Percentiles rank a stretch among this genome's conserved stretches.
These are phyloP conservation scores for Vitis rotundifolia DNA, from an alignment of 164 flowering plant species.

Conservation along the genomic window DNA sequence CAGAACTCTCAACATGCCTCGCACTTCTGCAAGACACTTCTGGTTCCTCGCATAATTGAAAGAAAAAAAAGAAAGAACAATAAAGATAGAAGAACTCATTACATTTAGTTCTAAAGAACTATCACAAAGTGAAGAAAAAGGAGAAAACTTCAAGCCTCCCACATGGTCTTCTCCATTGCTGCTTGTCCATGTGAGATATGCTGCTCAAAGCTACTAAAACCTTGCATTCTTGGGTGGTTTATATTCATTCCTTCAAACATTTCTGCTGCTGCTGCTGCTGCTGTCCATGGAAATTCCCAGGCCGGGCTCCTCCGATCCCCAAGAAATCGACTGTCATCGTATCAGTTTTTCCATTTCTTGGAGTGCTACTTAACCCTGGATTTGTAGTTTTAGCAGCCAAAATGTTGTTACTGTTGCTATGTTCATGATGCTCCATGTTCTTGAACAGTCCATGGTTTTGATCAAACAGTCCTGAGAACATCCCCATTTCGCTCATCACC, in stretches of 20 bases:
- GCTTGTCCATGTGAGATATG: slow-evolving; percentile 7
- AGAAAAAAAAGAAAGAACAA: background rate
- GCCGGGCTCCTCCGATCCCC: slow-evolving; percentile 41
- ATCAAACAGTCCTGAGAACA: slow-evolving; percentile 29
- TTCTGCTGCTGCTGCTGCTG: slow-evolving; percentile 14
- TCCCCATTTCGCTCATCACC: slow-evolving; percentile 27
- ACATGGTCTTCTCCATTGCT: slow-evolving; percentile 14
- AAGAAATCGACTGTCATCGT: slow-evolving; percentile 53
- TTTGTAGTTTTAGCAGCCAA: slow-evolving; percentile 12
- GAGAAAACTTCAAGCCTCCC: slow-evolving; percentile 8
- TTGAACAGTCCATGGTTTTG: slow-evolving; percentile 29
- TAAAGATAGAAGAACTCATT: background rate
- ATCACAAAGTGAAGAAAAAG: background rate
- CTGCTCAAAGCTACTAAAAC: slow-evolving; percentile 18
- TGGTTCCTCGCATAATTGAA: background rate
- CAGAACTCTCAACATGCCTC: background rate
- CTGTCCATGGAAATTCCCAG: slow-evolving; percentile 21
- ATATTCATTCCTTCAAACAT: slow-evolving; percentile 8
- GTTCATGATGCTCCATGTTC: slow-evolving; percentile 20
- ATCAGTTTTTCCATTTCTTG: slow-evolving; percentile 19
- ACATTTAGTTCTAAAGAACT: background rate
- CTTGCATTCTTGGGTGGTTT: slow-evolving; percentile 8
- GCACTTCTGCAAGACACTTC: slow-evolving; percentile 17
- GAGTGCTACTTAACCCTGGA: background rate
- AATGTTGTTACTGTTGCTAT: slow-evolving; percentile 7